Base-by-base conservation (phyloP, 2,329 filamentous ascomycete species). In the Sporothrix schenckii region DNA sequence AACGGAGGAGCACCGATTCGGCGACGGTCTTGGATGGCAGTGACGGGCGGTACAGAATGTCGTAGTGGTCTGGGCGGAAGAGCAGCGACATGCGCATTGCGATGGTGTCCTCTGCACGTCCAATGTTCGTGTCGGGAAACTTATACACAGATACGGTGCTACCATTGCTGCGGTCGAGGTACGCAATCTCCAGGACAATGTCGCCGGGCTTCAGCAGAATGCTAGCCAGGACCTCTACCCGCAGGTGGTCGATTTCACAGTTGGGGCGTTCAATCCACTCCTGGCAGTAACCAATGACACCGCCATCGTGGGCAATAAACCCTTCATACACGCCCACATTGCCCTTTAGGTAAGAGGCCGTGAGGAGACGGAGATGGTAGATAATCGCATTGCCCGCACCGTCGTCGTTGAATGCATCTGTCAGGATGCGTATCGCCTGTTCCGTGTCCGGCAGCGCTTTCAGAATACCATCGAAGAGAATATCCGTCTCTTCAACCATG, bases 231-330 rank as follows among this genome's bases (percentile, higher is more conserved):
- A 92, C 88, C 72, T 88, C 88, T 73, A 98, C 85, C 56, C 92
- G 92, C n/a, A 97, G 83, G 76, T 97, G 89, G 75, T 99, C 95
- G 73, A 98, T 97, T 81, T 98, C 94, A 66, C 89, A 88, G 74
- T 90, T 87, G 19, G 90, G 85, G 0, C 91, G 88, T 78, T 97
- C 91, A 73, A 98, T 89, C 72, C 86, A 86, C 16, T 86, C 84
- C 52, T 84, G 79, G 77, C 91, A 92, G 79, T 95, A 94, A 30
- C 88, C 83, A 16, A 88, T 85, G 49, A 95, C 82, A 66, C 83
- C 83, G 49, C 79, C 77, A n/a, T 80, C 83, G 68, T 88, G 86
- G 6, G 83, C 81, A 34, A 97, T 85, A 78, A 93, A 98, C 9
- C 88, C 87, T 74, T 89, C 84, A 77, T 93, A 97, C 47, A 86